Evolutionary conservation across 176 grass and related monocot genomes (phyloP), one percentile per base, ranked within the genome.

Genomic region (Metroxylon sagu): DNA sequence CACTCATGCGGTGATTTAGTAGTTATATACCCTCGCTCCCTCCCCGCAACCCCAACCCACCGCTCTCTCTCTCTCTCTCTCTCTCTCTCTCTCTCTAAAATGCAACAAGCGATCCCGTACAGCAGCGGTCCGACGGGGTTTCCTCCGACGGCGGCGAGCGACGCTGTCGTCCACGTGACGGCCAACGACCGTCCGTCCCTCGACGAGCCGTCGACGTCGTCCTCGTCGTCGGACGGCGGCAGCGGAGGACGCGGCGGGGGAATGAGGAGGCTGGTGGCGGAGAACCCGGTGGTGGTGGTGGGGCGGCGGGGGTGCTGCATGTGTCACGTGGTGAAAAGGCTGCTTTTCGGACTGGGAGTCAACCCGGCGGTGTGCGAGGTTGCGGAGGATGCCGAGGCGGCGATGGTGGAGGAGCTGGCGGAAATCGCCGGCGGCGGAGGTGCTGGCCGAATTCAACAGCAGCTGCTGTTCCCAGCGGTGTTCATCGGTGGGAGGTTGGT

Each of bases 51-150:
- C 35, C 35, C 35, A 43, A 3, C 7, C 0, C 2, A 7, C 2
- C 12, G 35, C 35, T 1, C 35, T 43, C 35, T 3, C 35, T 43
- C 35, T 12, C 7, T 10, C 35, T 39, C 6, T 12, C 35, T 43
- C 35, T 35, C 6, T 35, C 31, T 35, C 31, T 35, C 31, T 10
- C 6, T 35, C 31, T 35, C 6, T 31, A 39, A 48, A 74, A 95
- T 95, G 89, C 77, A 88, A 56, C 78, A 95, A 80, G 85, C 89
- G 54, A 88, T 88, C 59, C 89, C 89, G 2, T 95, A 73, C 71
- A 68, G 75, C 73, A 82, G 78, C 50, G 71, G 75, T 16, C 68
- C 64, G 17, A n/a, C 79, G 12, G 82, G 68, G 74, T 70, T 54
- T 8, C 1, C 18, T 19, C 52, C 52, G 17, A 17, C n/a, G 17